phyloP scores from a whole-genome alignment of 345 rosid species.

The Eutrema japonicum region DNA sequence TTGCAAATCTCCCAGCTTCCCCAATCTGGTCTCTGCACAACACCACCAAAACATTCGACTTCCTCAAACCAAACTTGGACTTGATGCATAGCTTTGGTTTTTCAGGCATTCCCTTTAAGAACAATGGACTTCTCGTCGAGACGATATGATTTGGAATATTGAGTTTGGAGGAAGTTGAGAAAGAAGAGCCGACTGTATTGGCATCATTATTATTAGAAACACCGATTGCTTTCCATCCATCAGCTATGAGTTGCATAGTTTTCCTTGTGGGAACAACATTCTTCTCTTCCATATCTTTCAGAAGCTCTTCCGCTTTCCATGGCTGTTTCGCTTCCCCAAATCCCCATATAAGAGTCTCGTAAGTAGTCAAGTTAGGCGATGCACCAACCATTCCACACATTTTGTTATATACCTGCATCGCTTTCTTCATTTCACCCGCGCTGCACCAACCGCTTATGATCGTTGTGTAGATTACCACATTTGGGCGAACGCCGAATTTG shows the following conservation, averaged over 20 bases:
- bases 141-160: conserved; percentile 44
- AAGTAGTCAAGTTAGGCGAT: conserved; percentile 74
- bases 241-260: conserved; percentile 73
- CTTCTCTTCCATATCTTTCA: conserved; percentile 65
- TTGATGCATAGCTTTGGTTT: conserved; percentile 37
- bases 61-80: conserved; percentile 36
- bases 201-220: conserved; percentile 51
- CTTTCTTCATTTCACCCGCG: conserved; percentile 72
- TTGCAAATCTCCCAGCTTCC: conserved; percentile 38
- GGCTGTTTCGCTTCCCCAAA: conserved; percentile 87
- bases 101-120: conserved; percentile 31
- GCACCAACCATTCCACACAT: conserved; percentile 60
- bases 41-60: conserved; percentile 24
- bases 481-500: conserved; percentile 60
- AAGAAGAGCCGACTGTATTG: conserved; percentile 49
- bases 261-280: conserved; percentile 59
- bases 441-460: conserved; percentile 87
- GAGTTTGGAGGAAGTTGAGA: conserved; percentile 36
- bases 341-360: conserved; percentile 91
- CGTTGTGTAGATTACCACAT: conserved; percentile 86
- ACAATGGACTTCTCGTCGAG: conserved; percentile 34
- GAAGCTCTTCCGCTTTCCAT: conserved; percentile 76
- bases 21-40: conserved; percentile 53
- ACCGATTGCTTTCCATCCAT: conserved; percentile 83
- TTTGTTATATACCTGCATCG: conserved; percentile 57